Evolutionary conservation across 345 rosid genomes (phyloP).

Genomic region (Boechera retrofracta): DNA sequence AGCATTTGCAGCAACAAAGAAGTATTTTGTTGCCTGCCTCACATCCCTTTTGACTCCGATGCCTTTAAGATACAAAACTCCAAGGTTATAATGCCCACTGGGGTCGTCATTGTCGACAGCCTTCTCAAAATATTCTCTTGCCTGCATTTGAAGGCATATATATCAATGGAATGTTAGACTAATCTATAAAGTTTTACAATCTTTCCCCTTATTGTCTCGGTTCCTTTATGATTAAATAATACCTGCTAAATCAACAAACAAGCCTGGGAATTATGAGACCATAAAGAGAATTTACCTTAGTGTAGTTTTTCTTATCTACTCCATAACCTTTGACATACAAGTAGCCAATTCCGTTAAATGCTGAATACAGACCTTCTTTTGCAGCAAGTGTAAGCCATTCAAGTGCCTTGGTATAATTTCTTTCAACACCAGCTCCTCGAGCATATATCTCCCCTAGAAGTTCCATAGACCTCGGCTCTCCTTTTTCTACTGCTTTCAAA

Average conservation of each 20-base stretch:
- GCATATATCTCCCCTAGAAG: conserved; percentile 98
- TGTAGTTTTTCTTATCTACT: conserved; percentile 91
- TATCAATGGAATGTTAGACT: not conserved
- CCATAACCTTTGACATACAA: conserved; percentile 96
- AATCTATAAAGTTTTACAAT: not conserved
- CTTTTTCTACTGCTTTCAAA: conserved; percentile 83
- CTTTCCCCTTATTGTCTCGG: not conserved
- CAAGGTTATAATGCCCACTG: conserved; percentile 95
- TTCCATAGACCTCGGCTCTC: conserved; percentile 94
- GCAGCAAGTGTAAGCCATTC: conserved; percentile 94
- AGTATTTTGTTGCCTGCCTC: conserved; percentile 71
- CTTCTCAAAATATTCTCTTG: conserved; percentile 91
- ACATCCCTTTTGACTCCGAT: conserved; percentile 92
- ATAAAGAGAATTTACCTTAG: conserved; percentile 60
- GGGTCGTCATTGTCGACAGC: conserved; percentile 82
- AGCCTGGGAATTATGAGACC: not conserved
- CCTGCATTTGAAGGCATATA: conserved; percentile 56
- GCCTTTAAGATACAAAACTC: conserved; percentile 88
- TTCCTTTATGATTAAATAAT: conserved; percentile 3
- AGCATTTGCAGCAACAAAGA: conserved; percentile 83
- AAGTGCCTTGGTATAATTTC: conserved; percentile 91
- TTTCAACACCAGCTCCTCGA: conserved; percentile 97
- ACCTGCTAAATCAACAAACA: not conserved
- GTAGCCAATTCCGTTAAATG: conserved; percentile 96
- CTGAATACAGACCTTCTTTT: conserved; percentile 76